These are phyloP conservation scores for Mycena maculata DNA, from an alignment of 768 basidiomycete genomes.

Conservation along the genomic window DNA sequence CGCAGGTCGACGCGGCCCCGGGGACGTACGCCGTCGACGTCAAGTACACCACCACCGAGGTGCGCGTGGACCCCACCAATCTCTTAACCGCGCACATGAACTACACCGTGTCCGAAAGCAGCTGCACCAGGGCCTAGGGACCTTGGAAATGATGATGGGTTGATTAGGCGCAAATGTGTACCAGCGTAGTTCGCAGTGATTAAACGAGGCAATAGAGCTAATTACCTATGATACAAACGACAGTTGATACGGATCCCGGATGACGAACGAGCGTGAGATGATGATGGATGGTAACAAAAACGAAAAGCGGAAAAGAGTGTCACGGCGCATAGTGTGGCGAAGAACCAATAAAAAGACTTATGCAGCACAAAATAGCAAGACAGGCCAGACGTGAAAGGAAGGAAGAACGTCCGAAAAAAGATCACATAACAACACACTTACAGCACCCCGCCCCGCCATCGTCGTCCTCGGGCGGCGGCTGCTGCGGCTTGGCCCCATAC, in stretches of 20 bases:
- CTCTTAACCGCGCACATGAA: slow-evolving; percentile 34
- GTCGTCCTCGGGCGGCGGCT: slow-evolving; percentile 62
- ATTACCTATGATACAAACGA: slow-evolving; percentile 23
- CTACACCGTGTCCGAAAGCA: slow-evolving; percentile 38
- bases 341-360: slow-evolving; percentile 1
- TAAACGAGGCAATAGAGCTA: background rate
- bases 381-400: background rate
- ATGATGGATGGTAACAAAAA: background rate
- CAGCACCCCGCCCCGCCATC: slow-evolving; percentile 73
- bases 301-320: slow-evolving; percentile 16
- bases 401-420: background rate
- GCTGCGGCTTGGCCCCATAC: slow-evolving; percentile 41
- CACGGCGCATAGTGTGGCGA: slow-evolving; percentile 11
- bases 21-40: slow-evolving; percentile 62
- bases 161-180: slow-evolving; percentile 8
- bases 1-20: slow-evolving; percentile 53
- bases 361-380: slow-evolving; percentile 11
- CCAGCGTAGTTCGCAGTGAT: background rate
- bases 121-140: background rate
- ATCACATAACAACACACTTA: slow-evolving; percentile 89
- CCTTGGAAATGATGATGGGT: background rate
- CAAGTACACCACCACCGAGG: slow-evolving; percentile 66
- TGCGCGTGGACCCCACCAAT: slow-evolving; percentile 58
- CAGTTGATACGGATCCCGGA: slow-evolving; percentile 16
- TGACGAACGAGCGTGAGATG: slow-evolving; percentile 13